phyloP scores from a whole-genome alignment of 495 filamentous ascomycete species.

The Podospora pseudoanserina region DNA sequence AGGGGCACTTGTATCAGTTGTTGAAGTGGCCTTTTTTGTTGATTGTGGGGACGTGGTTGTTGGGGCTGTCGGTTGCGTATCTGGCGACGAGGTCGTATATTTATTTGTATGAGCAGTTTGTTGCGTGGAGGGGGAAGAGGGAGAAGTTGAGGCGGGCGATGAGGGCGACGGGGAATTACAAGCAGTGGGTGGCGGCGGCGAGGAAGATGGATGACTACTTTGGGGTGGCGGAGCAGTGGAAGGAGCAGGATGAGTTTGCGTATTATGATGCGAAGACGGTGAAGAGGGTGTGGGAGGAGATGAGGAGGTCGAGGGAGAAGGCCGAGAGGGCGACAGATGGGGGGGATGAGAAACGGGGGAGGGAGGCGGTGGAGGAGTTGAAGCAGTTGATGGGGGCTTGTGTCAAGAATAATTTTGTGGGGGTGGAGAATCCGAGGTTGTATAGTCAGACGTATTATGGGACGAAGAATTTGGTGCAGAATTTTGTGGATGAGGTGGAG shows the following conservation, averaged over 20 bases:
- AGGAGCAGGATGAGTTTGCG: conserved; percentile 80
- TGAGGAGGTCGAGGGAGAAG: conserved; percentile 59
- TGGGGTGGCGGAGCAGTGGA: conserved; percentile 76
- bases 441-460: conserved; percentile 97
- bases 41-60: conserved; percentile 74
- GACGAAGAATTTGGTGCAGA: conserved; percentile 87
- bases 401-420: conserved; percentile 95
- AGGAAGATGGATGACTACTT: conserved; percentile 76
- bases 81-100: conserved; percentile 83
- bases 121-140: conserved; percentile 70
- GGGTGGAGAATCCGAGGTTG: conserved; percentile 87
- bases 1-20: conserved; percentile 83
- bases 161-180: conserved; percentile 65
- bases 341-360: conserved; percentile 28
- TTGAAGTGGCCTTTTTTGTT: conserved; percentile 89
- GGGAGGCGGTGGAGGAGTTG: conserved; percentile 65
- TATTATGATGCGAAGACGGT: conserved; percentile 91
- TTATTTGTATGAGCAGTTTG: conserved; percentile 74
- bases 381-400: conserved; percentile 76
- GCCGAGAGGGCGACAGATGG: conserved; percentile 29
- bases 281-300: conserved; percentile 66
- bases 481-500: conserved; percentile 78
- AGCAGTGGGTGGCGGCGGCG: conserved; percentile 76
- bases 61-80: conserved; percentile 65
- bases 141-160: conserved; percentile 66